Conservation (phyloP, 2,329 filamentous ascomycete species). For the Fusarium secorum region DNA sequence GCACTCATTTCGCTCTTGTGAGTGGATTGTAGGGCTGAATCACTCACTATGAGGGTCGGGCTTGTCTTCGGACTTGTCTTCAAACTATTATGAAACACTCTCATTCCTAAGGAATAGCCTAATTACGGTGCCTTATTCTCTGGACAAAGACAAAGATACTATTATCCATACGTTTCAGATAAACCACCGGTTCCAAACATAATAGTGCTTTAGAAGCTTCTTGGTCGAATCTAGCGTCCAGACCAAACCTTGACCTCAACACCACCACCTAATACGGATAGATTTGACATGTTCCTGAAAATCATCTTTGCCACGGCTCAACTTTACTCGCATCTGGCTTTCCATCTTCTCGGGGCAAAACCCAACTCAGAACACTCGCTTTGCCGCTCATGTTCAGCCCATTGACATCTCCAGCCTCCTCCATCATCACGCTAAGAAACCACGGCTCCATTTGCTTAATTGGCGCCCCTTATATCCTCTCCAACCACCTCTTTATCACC, state of each 20-base stretch:
- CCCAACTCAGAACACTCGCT: background rate
- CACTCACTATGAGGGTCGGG: background rate
- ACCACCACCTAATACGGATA: background rate
- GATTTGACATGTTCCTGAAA: background rate
- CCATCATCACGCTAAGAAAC: background rate
- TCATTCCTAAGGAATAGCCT: background rate
- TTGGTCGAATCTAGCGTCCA: background rate
- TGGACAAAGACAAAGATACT: background rate
- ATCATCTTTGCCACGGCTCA: background rate
- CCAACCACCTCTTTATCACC: conserved; percentile 1
- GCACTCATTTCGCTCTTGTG: background rate
- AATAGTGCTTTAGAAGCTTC: background rate
- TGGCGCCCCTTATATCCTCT: background rate
- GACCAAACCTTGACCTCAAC: background rate
- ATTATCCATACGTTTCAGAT: background rate
- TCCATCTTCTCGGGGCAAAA: background rate
- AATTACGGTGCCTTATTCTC: background rate
- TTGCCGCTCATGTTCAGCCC: background rate
- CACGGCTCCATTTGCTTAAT: background rate
- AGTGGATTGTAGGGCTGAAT: conserved; percentile 32
- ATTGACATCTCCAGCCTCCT: conserved; percentile 12
- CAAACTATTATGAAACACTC: background rate
- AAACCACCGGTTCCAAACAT: background rate
- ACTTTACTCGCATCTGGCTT: background rate
- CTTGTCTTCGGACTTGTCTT: background rate